Evolutionary conservation across 495 filamentous ascomycete species (phyloP).

Genomic region (Hypoxylon rickii): DNA sequence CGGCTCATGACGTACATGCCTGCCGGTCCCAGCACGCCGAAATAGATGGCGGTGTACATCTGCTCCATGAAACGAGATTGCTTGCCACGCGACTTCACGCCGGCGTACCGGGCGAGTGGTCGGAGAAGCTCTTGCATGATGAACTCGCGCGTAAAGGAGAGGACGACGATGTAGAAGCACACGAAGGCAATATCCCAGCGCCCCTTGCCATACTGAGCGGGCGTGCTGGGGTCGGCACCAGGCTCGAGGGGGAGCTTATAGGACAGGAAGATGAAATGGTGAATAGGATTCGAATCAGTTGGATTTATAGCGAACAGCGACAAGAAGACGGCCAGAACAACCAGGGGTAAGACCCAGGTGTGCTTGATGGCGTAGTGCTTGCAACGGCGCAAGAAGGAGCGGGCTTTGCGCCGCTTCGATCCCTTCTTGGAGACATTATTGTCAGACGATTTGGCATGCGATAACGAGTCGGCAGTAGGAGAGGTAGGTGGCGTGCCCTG

Average conservation of each 20-base stretch:
- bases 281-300: conserved; percentile 76
- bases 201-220: conserved; percentile 88
- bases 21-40: conserved; percentile 77
- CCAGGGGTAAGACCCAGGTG: conserved; percentile 80
- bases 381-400: conserved; percentile 66
- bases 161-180: conserved; percentile 83
- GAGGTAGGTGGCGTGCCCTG: conserved; percentile 19
- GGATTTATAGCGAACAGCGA: conserved; percentile 78
- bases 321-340: conserved; percentile 67
- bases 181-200: conserved; percentile 83
- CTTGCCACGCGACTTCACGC: conserved; percentile 74
- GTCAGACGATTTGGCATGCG: conserved; percentile 1
- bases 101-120: conserved; percentile 69
- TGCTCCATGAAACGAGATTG: conserved; percentile 95
- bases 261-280: conserved; percentile 90
- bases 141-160: conserved; percentile 94
- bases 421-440: conserved; percentile 43
- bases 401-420: conserved; percentile 62
- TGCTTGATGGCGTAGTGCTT: conserved; percentile 70
- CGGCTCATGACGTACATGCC: conserved; percentile 90
- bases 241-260: conserved; percentile 68
- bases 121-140: conserved; percentile 89
- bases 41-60: conserved; percentile 91
- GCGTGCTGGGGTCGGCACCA: conserved; percentile 53
- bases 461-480: conserved; percentile 4